Evolutionary conservation across 305 asterid genomes (phyloP), one percentile per base, ranked within the genome.

Genomic region (Solanum hybrid): DNA sequence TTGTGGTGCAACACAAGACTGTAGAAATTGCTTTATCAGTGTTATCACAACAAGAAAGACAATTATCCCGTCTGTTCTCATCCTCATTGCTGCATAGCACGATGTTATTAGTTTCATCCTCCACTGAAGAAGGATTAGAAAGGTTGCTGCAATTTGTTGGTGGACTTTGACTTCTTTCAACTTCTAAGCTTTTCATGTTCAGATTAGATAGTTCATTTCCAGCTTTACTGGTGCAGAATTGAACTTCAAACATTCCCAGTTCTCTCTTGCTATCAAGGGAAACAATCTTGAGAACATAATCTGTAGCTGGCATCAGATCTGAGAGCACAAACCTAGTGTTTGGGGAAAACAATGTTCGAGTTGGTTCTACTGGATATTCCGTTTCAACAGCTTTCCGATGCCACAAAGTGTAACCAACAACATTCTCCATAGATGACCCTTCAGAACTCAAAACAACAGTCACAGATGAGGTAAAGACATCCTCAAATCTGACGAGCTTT

Each of bases 71-170:
- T 92, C 94, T 90, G 87, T 93, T 91, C 78, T 91, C 94, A 34
- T 89, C 93, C 91, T 90, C 95, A 20, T 79, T 79, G 87, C 92
- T 91, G 92, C 93, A 89, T 38, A 94, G 95, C 90, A 91, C n/a
- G 79, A 61, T 90, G 86, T 94, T 93, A 57, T 92, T 94, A 87
- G 95, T 94, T 91, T 96, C 99, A 38, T 96, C 99, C 91, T 96
- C 99, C 65, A 96, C 94, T 1, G 98, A 94, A 36, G 98, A 95
- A 87, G 98, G 98, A 95, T 94, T 95, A 14, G 98, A 96, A 87
- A 95, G 96, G 91, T 94, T 94, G 91, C 99, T 96, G 89, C 93
- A 94, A 93, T 94, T 95, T 39, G 97, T 94, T 8, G 93, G 92
- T 32, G 95, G 95, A 84, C 97, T 96, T 90, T 91, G 94, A 88